These are phyloP conservation scores for Zasmidium citrigriseum DNA, from an alignment of 2,329 filamentous ascomycete genomes.

Conservation along the genomic window DNA sequence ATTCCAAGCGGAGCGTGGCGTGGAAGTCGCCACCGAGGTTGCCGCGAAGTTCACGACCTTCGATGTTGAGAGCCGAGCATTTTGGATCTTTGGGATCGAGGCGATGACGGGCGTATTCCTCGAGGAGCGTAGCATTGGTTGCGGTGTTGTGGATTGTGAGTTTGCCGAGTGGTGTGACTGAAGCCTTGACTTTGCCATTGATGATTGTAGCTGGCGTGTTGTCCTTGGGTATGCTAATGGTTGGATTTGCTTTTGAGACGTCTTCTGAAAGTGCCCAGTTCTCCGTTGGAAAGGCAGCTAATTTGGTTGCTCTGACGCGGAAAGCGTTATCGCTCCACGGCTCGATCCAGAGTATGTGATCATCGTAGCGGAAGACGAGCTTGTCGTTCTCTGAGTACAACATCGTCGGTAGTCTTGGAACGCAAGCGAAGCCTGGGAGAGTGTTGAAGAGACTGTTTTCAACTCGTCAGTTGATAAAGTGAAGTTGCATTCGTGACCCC, in stretches of 20 bases:
- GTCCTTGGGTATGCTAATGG: constrained; percentile 3
- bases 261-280: constrained; percentile 40
- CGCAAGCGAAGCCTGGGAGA: no score
- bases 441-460: no score
- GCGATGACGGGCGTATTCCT: constrained; percentile 56
- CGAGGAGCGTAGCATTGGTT: constrained; percentile 47
- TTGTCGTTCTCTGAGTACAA: no score
- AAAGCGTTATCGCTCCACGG: constrained; percentile 52
- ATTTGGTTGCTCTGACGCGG: constrained; percentile 50
- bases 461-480: no score
- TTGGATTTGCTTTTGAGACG: constrained; percentile 16
- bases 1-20: constrained; percentile 61
- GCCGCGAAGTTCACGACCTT: constrained; percentile 60
- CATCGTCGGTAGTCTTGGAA: no score
- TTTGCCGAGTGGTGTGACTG: constrained; percentile 52
- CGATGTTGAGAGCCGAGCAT: constrained; percentile 58
- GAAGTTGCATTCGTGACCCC: no score
- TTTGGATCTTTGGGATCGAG: constrained; percentile 57
- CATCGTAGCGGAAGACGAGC: constrained; percentile 59
- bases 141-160: constrained; percentile 48
- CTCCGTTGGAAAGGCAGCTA: constrained; percentile 37
- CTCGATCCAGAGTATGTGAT: constrained; percentile 52
- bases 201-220: constrained; percentile 38
- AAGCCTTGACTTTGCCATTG: constrained; percentile 53
- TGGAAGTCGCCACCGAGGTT: constrained; percentile 57